A percentile compares a stretch with the other conserved stretches of the same genome.
Conservation (phyloP, 2,329 filamentous ascomycete species). For the Paecilomyces dactylethromorphus region DNA sequence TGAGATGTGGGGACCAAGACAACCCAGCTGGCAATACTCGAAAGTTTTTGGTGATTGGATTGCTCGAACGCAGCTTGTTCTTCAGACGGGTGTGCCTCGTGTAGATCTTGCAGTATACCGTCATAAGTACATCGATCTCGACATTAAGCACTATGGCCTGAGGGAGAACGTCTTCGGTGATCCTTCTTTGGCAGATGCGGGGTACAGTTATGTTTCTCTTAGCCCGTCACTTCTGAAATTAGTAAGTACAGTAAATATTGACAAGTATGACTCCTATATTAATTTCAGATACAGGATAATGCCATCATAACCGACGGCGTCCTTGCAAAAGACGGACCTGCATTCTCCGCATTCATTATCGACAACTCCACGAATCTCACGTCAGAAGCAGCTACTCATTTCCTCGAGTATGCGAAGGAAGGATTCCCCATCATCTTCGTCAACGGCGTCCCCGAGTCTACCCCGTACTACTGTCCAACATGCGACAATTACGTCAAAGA, state of each 20-base stretch:
- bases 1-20: background rate
- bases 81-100: background rate
- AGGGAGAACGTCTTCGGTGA: background rate
- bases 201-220: background rate
- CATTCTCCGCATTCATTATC: background rate
- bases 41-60: background rate
- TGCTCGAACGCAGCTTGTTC: background rate
- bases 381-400: background rate
- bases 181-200: background rate
- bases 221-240: background rate
- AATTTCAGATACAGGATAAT: background rate
- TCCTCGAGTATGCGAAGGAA: background rate
- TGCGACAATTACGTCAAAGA: background rate
- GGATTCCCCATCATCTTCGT: background rate
- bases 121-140: background rate
- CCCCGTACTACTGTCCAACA: background rate
- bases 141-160: background rate
- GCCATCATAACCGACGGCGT: background rate
- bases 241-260: background rate
- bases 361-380: slow-evolving; percentile 1
- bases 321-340: background rate
- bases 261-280: background rate
- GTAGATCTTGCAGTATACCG: background rate
- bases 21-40: background rate
- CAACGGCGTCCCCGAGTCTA: background rate